Conservation (phyloP, 805 yeast genomes). For the Zygotorulaspora chibaensis region DNA sequence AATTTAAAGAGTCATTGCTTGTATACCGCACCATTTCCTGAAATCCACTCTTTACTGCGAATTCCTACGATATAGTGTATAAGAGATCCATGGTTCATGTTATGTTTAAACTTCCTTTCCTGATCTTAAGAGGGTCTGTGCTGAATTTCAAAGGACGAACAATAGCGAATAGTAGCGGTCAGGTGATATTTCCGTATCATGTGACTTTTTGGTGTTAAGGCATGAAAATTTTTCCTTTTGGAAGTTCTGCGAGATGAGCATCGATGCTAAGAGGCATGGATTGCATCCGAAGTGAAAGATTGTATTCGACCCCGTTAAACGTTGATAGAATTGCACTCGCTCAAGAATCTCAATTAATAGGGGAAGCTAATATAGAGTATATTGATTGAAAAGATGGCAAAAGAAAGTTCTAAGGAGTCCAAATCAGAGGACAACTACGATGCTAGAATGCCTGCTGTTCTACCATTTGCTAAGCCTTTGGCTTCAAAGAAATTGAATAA, state of each 20-base stretch:
- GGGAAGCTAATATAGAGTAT: constrained; percentile 20
- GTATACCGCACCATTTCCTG: too few relatives aligned
- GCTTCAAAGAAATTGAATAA: constrained; percentile 95
- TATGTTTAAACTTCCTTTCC: too few relatives aligned
- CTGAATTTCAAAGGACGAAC: too few relatives aligned
- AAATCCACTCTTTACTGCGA: too few relatives aligned
- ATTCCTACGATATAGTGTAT: too few relatives aligned
- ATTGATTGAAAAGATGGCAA: constrained; percentile 8
- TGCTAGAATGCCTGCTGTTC: constrained; percentile 78
- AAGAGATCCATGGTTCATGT: too few relatives aligned
- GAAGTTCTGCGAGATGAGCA: not conserved
- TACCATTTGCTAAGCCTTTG: constrained; percentile 90
- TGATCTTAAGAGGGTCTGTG: too few relatives aligned
- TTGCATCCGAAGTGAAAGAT: not conserved
- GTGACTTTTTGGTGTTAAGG: too few relatives aligned
- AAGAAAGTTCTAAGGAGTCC: constrained; percentile 15
- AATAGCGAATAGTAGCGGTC: too few relatives aligned
- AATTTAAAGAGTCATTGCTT: too few relatives aligned
- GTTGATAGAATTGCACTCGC: too few relatives aligned
- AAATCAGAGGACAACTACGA: constrained; percentile 78
- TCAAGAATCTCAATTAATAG: constrained; percentile 11
- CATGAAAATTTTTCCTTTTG: not conserved
- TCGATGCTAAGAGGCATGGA: not conserved
- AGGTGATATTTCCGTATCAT: too few relatives aligned
- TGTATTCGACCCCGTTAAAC: not conserved